Evolutionary conservation across 2,329 filamentous ascomycete species (phyloP).

Genomic region (Fusarium mangiferae): DNA sequence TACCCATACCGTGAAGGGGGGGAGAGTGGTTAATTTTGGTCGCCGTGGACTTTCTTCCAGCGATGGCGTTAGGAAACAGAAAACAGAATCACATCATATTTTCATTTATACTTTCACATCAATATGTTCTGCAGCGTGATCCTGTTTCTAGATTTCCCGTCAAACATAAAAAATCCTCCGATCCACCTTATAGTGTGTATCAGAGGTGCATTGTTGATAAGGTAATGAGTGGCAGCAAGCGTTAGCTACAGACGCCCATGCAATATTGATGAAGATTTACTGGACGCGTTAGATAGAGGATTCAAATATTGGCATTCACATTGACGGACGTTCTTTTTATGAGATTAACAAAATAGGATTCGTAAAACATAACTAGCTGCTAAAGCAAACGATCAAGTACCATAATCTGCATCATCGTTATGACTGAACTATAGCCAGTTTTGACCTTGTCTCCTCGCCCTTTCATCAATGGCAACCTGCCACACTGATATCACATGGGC

Average conservation of each 20-base stretch:
- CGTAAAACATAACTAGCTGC: constrained; percentile 34
- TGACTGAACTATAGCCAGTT: background rate
- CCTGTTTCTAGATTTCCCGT: background rate
- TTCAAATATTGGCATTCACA: background rate
- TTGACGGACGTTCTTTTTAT: background rate
- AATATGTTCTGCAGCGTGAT: background rate
- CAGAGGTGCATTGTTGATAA: background rate
- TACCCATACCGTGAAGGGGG: background rate
- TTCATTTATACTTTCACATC: background rate
- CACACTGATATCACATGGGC: background rate
- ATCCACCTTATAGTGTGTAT: background rate
- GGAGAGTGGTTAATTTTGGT: background rate
- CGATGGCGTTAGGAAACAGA: constrained; percentile 36
- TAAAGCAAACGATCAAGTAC: constrained; percentile 22
- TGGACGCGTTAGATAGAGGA: background rate
- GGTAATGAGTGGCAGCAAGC: background rate
- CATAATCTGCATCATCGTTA: background rate
- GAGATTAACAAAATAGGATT: constrained; percentile 15
- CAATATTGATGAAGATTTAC: background rate
- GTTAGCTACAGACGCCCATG: background rate
- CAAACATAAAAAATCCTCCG: no score
- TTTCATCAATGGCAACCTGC: background rate
- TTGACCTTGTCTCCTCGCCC: background rate
- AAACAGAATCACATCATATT: constrained; percentile 11
- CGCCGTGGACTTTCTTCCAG: constrained; percentile 27